Conservation (phyloP, 495 filamentous ascomycete species). For the Glarea lozoyensis region DNA sequence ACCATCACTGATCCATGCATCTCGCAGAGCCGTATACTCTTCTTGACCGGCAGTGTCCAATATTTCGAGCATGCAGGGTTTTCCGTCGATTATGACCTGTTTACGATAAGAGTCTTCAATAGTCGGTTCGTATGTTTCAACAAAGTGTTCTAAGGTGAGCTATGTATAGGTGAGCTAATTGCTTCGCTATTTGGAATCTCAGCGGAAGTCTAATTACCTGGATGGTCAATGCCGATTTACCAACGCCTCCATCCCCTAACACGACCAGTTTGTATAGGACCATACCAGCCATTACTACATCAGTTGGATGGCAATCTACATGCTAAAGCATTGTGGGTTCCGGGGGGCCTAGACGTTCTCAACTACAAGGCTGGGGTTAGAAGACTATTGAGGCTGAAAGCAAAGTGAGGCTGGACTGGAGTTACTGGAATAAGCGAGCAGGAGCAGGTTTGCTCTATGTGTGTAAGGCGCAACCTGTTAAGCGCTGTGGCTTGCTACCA, state of each 20-base stretch:
- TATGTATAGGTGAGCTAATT: slow-evolving; percentile 42
- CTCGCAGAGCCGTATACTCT: slow-evolving; percentile 67
- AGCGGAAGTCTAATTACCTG: slow-evolving; percentile 58
- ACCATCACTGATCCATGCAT: slow-evolving; percentile 73
- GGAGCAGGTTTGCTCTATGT: too few species aligned
- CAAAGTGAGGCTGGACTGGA: too few species aligned
- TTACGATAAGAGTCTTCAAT: slow-evolving; percentile 73
- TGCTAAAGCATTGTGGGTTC: too few species aligned
- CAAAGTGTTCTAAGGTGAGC: slow-evolving; percentile 73
- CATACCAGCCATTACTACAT: too few species aligned
- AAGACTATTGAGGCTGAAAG: too few species aligned
- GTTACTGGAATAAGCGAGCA: too few species aligned
- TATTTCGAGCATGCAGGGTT: slow-evolving; percentile 66
- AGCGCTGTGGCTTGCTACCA: too few species aligned
- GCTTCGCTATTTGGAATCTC: slow-evolving; percentile 2
- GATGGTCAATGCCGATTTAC: slow-evolving; percentile 73
- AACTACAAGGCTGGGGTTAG: too few species aligned
- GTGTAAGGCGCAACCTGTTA: too few species aligned
- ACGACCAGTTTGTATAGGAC: slow-evolving; percentile 77
- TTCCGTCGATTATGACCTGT: slow-evolving; percentile 62
- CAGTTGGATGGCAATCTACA: too few species aligned
- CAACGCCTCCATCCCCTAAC: slow-evolving; percentile 65
- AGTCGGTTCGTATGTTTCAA: slow-evolving; percentile 54
- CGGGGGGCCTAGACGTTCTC: too few species aligned
- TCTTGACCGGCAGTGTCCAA: slow-evolving; percentile 76